Evolutionary conservation across 371 early-diverging fungal genomes (phyloP).

Genomic region (Syncephalastrum monosporum): DNA sequence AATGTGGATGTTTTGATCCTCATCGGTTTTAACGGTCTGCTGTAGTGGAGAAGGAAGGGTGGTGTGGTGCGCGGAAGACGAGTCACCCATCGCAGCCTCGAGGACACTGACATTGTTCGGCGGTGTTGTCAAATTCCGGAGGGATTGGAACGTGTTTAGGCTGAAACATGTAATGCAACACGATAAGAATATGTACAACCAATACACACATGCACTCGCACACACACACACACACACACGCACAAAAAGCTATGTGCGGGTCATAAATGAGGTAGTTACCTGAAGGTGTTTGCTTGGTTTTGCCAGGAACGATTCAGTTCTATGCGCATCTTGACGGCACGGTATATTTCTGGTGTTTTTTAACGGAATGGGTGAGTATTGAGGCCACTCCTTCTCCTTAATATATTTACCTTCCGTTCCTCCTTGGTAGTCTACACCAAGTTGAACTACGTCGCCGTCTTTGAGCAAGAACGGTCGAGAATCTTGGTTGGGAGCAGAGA

Average conservation of each 20-base stretch:
- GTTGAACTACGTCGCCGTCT: conserved; percentile 79
- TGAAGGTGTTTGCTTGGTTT: conserved; percentile 21
- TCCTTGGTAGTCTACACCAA: conserved; percentile 88
- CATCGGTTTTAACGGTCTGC: not conserved
- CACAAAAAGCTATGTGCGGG: not conserved
- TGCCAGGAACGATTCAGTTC: conserved; percentile 21
- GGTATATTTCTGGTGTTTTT: conserved; percentile 18
- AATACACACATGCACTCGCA: not conserved
- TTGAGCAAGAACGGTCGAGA: conserved; percentile 68
- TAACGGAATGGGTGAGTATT: not conserved
- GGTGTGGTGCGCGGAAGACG: too few relatives aligned
- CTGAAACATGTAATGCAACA: conserved; percentile 16
- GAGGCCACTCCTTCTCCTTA: not conserved
- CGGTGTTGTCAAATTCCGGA: conserved; percentile 35
- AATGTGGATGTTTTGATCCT: conserved; percentile 14
- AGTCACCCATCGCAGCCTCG: conserved; percentile 19
- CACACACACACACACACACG: not conserved
- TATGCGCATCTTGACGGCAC: conserved; percentile 30
- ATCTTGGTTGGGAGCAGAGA: conserved; percentile 76
- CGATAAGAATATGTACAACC: not conserved
- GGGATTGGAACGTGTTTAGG: conserved; percentile 35
- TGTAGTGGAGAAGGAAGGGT: not conserved
- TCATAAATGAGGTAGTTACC: conserved; percentile 10
- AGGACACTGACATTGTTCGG: conserved; percentile 33
- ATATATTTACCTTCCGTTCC: conserved; percentile 66